Conservation (phyloP, 2,329 filamentous ascomycete genomes). For the Didymella exigua region DNA sequence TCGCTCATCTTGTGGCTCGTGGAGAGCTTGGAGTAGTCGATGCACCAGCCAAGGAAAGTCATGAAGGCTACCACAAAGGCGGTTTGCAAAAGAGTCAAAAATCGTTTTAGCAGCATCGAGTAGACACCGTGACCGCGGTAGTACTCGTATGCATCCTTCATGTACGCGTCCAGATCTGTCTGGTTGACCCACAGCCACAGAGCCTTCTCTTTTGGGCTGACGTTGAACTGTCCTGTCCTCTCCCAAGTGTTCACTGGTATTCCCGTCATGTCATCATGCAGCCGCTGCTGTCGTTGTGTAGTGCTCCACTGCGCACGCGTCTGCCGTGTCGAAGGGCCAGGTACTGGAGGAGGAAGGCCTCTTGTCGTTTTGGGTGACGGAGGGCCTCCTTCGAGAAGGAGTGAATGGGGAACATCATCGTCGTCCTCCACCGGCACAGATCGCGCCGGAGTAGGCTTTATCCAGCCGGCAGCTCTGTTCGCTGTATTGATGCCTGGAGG, state of each 20-base stretch:
- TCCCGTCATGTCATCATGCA: slow-evolving; percentile 42
- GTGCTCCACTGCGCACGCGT: slow-evolving; percentile 59
- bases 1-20: slow-evolving; percentile 66
- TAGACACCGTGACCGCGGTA: slow-evolving; percentile 82
- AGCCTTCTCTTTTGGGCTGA: slow-evolving; percentile 74
- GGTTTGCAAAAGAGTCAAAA: slow-evolving; percentile 77
- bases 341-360: slow-evolving; percentile 50
- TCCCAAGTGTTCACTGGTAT: slow-evolving; percentile 31
- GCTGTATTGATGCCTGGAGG: slow-evolving; percentile 34
- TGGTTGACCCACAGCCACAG: slow-evolving; percentile 95
- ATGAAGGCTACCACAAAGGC: slow-evolving; percentile 82
- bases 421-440: slow-evolving; percentile 44
- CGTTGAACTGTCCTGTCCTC: slow-evolving; percentile 32
- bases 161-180: slow-evolving; percentile 84
- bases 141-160: slow-evolving; percentile 85
- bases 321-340: slow-evolving; percentile 51
- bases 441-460: slow-evolving; percentile 35
- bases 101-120: slow-evolving; percentile 77
- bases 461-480: slow-evolving; percentile 47
- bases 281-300: slow-evolving; percentile 53
- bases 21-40: slow-evolving; percentile 77
- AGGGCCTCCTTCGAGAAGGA: slow-evolving; percentile 62
- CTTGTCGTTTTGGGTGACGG: slow-evolving; percentile 24
- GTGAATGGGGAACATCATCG: slow-evolving; percentile 67
- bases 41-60: slow-evolving; percentile 83